Percentiles rank a stretch among this genome's conserved stretches.
Conservation (phyloP, 169 alveolate genomes). For the Babesia ovata region DNA sequence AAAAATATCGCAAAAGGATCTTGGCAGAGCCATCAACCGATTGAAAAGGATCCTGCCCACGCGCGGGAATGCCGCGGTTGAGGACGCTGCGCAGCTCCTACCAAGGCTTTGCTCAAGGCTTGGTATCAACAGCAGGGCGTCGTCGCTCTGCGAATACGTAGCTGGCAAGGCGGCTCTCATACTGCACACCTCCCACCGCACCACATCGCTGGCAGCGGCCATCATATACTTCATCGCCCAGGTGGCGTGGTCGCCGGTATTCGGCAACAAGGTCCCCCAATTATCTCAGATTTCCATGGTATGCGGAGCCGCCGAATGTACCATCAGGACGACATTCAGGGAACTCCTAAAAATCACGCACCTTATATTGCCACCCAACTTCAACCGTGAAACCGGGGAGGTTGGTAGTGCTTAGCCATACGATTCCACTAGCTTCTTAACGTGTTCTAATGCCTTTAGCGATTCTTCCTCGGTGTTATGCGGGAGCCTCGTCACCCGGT, state of each 20-base stretch:
- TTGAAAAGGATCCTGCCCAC: slow-evolving; percentile 81
- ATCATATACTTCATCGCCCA: slow-evolving; percentile 76
- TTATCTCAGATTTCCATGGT: slow-evolving; percentile 68
- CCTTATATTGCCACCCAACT: slow-evolving; percentile 66
- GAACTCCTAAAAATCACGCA: slow-evolving; percentile 65
- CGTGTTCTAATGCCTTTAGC: slow-evolving; percentile 10
- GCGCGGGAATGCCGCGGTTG: slow-evolving; percentile 78
- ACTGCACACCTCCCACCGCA: slow-evolving; percentile 79
- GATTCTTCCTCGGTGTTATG: slow-evolving; percentile 42
- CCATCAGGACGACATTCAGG: slow-evolving; percentile 72
- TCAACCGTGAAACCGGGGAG: background rate
- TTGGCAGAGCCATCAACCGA: slow-evolving; percentile 86
- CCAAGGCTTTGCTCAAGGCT: slow-evolving; percentile 78
- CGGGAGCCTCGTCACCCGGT: slow-evolving; percentile 26
- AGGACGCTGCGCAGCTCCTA: slow-evolving; percentile 79
- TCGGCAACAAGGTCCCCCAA: slow-evolving; percentile 27
- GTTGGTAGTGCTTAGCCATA: background rate
- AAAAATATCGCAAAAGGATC: slow-evolving; percentile 81
- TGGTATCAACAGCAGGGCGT: slow-evolving; percentile 69
- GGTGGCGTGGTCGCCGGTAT: slow-evolving; percentile 34
- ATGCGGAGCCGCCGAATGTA: slow-evolving; percentile 71
- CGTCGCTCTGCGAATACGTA: slow-evolving; percentile 76
- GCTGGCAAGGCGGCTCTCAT: slow-evolving; percentile 76
- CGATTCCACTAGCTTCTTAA: background rate
- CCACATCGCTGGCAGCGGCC: slow-evolving; percentile 84